Percentiles rank a stretch among this genome's conserved stretches.
Conservation (phyloP, 495 filamentous ascomycete species). For the Evernia prunastri region DNA sequence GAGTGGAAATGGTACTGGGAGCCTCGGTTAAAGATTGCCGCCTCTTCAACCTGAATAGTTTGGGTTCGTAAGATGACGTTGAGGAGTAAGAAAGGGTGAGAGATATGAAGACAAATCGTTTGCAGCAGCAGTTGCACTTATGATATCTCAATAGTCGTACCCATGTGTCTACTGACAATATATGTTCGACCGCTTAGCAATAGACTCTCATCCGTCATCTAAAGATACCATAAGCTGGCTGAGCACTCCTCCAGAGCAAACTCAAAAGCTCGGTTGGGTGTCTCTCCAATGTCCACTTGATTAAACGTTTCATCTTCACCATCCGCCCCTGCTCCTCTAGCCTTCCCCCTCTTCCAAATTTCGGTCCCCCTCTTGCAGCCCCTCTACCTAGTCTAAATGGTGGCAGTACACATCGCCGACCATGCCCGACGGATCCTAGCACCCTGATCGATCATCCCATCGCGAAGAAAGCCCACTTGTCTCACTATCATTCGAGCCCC, state of each 20-base stretch:
- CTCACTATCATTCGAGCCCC: background rate
- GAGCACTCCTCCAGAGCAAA: background rate
- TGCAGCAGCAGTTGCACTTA: background rate
- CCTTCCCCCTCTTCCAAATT: background rate
- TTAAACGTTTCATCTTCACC: background rate
- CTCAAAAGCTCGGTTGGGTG: background rate
- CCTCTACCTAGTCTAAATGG: background rate
- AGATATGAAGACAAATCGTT: background rate
- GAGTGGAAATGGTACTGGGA: background rate
- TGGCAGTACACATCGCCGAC: background rate
- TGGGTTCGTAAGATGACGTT: background rate
- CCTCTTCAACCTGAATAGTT: background rate
- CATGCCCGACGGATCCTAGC: background rate
- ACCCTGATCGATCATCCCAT: background rate
- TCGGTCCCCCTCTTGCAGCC: background rate
- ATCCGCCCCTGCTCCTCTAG: background rate
- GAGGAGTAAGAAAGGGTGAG: background rate
- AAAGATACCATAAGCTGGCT: background rate
- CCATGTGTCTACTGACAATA: background rate
- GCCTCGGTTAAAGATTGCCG: background rate
- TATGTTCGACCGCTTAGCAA: background rate
- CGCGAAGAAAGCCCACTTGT: background rate
- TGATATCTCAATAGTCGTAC: background rate
- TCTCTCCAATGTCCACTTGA: background rate
- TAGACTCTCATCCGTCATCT: background rate